A percentile compares a stretch with the other conserved stretches of the same genome.
Evolutionary conservation across 1,284 basidiomycete species (phyloP).

Genomic region (Termitomyces sp.): DNA sequence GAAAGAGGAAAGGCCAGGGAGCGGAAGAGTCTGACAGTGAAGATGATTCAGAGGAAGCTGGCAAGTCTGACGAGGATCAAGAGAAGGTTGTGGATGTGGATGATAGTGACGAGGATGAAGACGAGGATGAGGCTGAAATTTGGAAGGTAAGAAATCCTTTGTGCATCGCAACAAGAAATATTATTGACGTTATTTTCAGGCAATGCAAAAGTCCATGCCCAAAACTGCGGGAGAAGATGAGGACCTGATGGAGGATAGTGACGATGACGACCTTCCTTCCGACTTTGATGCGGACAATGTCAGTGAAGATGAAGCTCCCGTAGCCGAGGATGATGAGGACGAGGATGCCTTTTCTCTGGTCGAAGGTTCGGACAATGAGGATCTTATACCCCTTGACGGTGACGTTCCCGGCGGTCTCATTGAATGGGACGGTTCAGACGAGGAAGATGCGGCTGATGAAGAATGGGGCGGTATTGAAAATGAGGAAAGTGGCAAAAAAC

Average conservation of each 20-base stretch:
- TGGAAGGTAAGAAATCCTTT: conserved; percentile 63
- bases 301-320: conserved; percentile 29
- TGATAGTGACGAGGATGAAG: conserved; percentile 29
- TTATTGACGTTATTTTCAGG: conserved; percentile 40
- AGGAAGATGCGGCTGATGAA: conserved; percentile 20
- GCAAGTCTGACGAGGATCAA: conserved; percentile 39
- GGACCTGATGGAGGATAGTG: conserved; percentile 37
- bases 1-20: conserved; percentile 12
- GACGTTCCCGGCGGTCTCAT: conserved; percentile 20
- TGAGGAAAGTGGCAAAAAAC: conserved; percentile 30
- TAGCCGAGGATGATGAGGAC: conserved; percentile 24
- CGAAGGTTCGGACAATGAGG: conserved; percentile 66
- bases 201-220: conserved; percentile 81
- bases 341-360: conserved; percentile 42
- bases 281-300: conserved; percentile 21
- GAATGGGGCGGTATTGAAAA: conserved; percentile 19
- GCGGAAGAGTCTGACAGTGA: conserved; percentile 12
- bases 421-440: conserved; percentile 20
- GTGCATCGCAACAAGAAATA: neutral
- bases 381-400: conserved; percentile 48
- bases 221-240: conserved; percentile 43
- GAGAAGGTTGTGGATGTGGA: conserved; percentile 20
- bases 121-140: conserved; percentile 52
- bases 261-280: conserved; percentile 25
- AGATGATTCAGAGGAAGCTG: conserved; percentile 21